Percentiles rank a stretch among this genome's conserved stretches.
These are phyloP conservation scores for Aquilaria yunnanensis DNA, from an alignment of 345 rosid species.

Conservation along the genomic window DNA sequence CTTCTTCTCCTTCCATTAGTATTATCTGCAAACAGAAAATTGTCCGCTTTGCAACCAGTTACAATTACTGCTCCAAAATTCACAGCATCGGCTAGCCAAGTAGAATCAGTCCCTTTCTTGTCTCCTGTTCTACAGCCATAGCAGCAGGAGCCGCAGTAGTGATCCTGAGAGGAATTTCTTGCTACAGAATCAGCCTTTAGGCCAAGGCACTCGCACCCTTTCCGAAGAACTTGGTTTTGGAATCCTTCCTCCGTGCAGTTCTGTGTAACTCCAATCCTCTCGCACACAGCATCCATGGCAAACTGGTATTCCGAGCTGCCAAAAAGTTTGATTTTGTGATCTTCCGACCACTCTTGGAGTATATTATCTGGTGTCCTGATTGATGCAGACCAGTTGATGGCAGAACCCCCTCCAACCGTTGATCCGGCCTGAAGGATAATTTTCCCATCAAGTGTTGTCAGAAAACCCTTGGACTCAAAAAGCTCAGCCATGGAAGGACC, in stretches of 20 bases:
- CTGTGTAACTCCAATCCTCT: constrained; percentile 50
- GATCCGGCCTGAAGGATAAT: constrained; percentile 49
- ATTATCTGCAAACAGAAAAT: constrained; percentile 29
- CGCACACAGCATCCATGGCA: constrained; percentile 47
- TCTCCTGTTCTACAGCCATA: constrained; percentile 58
- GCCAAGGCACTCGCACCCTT: constrained; percentile 64
- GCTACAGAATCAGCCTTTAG: constrained; percentile 38
- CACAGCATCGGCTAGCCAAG: constrained; percentile 71
- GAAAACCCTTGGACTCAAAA: constrained; percentile 36
- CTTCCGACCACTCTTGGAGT: constrained; percentile 52
- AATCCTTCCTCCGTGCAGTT: constrained; percentile 44
- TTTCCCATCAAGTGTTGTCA: constrained; percentile 38
- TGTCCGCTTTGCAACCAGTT: constrained; percentile 53
- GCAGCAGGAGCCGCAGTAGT: constrained; percentile 60
- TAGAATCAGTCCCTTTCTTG: constrained; percentile 50
- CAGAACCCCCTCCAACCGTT: constrained; percentile 66
- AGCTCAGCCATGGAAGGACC: constrained; percentile 60
- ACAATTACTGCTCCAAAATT: constrained; percentile 43
- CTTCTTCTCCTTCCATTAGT: constrained; percentile 13
- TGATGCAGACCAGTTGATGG: constrained; percentile 63
- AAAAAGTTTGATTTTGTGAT: constrained; percentile 35
- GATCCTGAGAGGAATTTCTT: constrained; percentile 41
- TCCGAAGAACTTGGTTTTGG: constrained; percentile 54
- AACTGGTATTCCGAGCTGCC: constrained; percentile 31
- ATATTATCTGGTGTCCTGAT: constrained; percentile 41